Conservation (phyloP, 1,284 basidiomycete species). For the Phenoliferia sp. region DNA sequence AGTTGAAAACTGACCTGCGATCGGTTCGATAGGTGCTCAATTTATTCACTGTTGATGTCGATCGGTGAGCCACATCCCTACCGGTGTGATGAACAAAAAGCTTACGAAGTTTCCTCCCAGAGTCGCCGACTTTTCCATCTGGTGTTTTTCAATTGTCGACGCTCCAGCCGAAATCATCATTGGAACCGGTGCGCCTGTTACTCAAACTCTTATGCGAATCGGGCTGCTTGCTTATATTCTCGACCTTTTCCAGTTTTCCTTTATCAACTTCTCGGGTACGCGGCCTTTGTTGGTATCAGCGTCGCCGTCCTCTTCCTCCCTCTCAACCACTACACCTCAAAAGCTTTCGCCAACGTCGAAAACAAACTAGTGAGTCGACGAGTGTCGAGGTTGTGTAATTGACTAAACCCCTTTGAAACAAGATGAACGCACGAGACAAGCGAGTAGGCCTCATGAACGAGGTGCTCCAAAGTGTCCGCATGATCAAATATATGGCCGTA, state of each 20-base stretch:
- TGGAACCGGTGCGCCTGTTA: conserved; percentile 38
- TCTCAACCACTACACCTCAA: conserved; percentile 79
- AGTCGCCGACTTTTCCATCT: conserved; percentile 27
- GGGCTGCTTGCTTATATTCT: neutral
- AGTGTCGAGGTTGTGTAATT: neutral
- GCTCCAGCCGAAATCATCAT: conserved; percentile 81
- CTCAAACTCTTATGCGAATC: neutral
- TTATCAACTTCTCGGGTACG: conserved; percentile 68
- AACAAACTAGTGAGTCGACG: conserved; percentile 73
- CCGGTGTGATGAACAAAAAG: neutral
- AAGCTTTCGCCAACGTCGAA: conserved; percentile 73
- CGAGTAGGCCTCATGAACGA: conserved; percentile 90
- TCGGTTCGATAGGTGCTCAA: conserved; percentile 55
- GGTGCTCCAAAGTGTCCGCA: conserved; percentile 82
- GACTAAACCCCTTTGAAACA: neutral
- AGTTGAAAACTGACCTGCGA: neutral
- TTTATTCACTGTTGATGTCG: conserved; percentile 72
- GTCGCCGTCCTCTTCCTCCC: conserved; percentile 79
- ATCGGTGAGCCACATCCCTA: conserved; percentile 62
- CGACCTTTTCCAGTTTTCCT: conserved; percentile 57
- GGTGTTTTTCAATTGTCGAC: conserved; percentile 50
- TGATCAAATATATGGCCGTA: conserved; percentile 61
- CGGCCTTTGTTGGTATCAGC: conserved; percentile 67
- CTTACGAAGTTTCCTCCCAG: neutral
- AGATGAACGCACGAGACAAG: conserved; percentile 58